Evolutionary conservation across 345 rosid species (phyloP), one percentile per base, ranked within the genome.

Genomic region (Lagerstroemia speciosa): DNA sequence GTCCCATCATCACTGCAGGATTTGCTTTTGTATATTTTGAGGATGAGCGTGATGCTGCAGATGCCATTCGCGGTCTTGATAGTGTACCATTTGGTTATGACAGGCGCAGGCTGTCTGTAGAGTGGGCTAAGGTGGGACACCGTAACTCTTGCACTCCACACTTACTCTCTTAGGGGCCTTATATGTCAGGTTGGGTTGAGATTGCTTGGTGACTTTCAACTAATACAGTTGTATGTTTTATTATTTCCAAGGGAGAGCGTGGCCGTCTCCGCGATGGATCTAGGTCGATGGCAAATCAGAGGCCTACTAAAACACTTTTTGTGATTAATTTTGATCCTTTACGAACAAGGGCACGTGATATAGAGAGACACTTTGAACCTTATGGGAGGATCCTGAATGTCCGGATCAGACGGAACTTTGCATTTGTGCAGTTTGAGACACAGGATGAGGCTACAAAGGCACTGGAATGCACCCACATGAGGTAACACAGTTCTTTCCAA

Each of bases 51-150:
- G 94, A 92, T 87, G 98, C 94, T 73, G 86, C 84, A 36, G 92
- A 88, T 78, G 91, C 94, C 65, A 89, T 92, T 52, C 87, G 82
- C 10, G 89, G 83, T 30, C 80, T 84, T 52, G 96, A 92, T 78
- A 83, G 82, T 67, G 24, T 43, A 6, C 84, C 91, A 32, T 92
- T 88, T 76, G 98, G 98, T 41, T 86, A 92, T 78, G 88, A 87
- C 67, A 79, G 77, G 64, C 91, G 92, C 37, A 80, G 76, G 74
- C 73, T 92, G 62, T 89, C 94, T 0, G 94, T 88, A 60, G 94
- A 92, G 80, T 89, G 94, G 96, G 96, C 98, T 8, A 88, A 83
- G 89, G 92, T 89, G n/a, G n/a, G n/a, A n/a, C n/a, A n/a, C n/a
- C n/a, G n/a, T n/a, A n/a, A n/a, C n/a, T n/a, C n/a, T 43, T 30